phyloP scores from a whole-genome alignment of 2,329 filamentous ascomycete species.

The Neofusicoccum laricinum region DNA sequence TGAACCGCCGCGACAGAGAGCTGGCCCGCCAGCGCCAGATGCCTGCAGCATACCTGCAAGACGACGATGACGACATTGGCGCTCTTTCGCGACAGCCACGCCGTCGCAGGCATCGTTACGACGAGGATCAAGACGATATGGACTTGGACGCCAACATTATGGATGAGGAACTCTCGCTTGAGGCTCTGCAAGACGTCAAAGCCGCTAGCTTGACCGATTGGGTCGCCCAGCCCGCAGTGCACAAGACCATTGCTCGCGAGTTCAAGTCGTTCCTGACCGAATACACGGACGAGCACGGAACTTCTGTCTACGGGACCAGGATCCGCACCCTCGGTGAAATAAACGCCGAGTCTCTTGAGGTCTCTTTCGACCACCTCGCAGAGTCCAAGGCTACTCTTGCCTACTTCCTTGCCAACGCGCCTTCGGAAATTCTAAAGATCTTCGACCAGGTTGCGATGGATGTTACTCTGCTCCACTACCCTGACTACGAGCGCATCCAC shows the following conservation, averaged over 20 bases:
- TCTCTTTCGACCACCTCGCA: constrained; percentile 90
- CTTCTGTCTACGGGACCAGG: constrained; percentile 90
- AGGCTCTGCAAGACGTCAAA: constrained; percentile 89
- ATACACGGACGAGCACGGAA: constrained; percentile 84
- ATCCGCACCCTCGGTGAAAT: constrained; percentile 95
- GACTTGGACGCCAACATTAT: constrained; percentile 91
- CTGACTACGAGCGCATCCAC: constrained; percentile 96
- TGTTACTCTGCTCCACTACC: constrained; percentile 91
- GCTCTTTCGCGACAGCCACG: constrained; percentile 84
- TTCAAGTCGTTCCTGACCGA: constrained; percentile 98
- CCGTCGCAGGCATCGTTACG: constrained; percentile 82
- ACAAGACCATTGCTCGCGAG: constrained; percentile 89
- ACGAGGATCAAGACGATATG: constrained; percentile 86
- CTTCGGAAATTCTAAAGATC: constrained; percentile 89
- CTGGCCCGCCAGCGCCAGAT: constrained; percentile 64
- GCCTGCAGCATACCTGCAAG: constrained; percentile 70
- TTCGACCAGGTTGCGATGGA: constrained; percentile 98
- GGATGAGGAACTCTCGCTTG: constrained; percentile 90
- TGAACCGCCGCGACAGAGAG: constrained; percentile 72
- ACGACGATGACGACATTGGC: constrained; percentile 79
- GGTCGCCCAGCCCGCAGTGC: constrained; percentile 86
- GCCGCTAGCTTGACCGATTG: constrained; percentile 91
- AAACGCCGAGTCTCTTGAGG: constrained; percentile 93
- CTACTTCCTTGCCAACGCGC: constrained; percentile 94
- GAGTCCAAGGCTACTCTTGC: constrained; percentile 89